Percentiles rank a stretch among this genome's conserved stretches.
These are phyloP conservation scores for Striga hermonthica DNA, from an alignment of 305 asterid species.

Conservation along the genomic window DNA sequence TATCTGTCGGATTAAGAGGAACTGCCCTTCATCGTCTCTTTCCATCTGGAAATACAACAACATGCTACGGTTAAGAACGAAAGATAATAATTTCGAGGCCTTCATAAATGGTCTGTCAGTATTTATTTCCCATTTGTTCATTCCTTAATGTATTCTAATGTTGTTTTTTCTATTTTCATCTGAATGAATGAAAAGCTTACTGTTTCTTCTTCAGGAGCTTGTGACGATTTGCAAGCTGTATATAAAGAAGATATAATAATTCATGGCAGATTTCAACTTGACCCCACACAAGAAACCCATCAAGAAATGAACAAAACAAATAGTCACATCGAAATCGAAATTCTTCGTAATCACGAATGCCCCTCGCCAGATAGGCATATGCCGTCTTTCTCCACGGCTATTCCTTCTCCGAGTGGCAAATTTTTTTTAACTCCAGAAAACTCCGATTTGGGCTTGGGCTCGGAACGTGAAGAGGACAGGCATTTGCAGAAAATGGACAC, in stretches of 20 bases:
- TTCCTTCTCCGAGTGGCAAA: slow-evolving; percentile 41
- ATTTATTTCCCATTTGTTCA: not conserved
- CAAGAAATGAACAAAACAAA: slow-evolving; percentile 36
- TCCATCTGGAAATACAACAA: slow-evolving; percentile 51
- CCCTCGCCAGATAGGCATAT: slow-evolving; percentile 34
- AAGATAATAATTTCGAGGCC: slow-evolving; percentile 46
- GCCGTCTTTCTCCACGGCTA: slow-evolving; percentile 27
- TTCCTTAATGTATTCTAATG: not conserved
- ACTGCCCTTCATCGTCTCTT: slow-evolving; percentile 49
- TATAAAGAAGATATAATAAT: slow-evolving; percentile 37
- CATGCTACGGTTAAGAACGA: slow-evolving; percentile 39
- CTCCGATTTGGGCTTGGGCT: slow-evolving; percentile 35
- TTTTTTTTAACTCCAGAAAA: slow-evolving; percentile 48
- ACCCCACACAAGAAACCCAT: slow-evolving; percentile 32
- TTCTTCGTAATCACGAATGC: slow-evolving; percentile 39
- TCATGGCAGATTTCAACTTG: slow-evolving; percentile 39
- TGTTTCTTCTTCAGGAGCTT: slow-evolving; percentile 49
- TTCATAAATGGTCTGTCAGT: slow-evolving; percentile 52
- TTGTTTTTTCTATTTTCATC: slow-evolving; percentile 12
- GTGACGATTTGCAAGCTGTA: slow-evolving; percentile 45
- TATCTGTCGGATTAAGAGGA: slow-evolving; percentile 37
- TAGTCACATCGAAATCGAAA: slow-evolving; percentile 46
- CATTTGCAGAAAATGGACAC: slow-evolving; percentile 35
- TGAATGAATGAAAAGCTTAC: not conserved
- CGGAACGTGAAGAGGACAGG: no score